These are phyloP conservation scores for Fragilariopsis cylindrus DNA, from an alignment of 108 stramenopile species.

Conservation along the genomic window DNA sequence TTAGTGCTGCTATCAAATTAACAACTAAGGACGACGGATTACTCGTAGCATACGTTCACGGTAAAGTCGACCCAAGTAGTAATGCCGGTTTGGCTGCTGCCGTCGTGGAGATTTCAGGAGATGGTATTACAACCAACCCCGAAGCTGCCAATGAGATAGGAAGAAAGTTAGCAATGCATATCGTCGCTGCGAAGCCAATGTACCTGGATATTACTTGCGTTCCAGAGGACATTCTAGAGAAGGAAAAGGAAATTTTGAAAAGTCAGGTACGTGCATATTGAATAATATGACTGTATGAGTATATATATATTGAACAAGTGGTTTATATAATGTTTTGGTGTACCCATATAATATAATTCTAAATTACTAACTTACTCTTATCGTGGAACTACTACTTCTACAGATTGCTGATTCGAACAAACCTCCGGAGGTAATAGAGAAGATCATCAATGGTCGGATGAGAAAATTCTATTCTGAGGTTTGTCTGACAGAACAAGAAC, in stretches of 20 bases:
- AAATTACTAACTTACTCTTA: neutral
- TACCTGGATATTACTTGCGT: conserved; percentile 66
- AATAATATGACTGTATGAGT: neutral
- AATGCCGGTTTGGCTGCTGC: conserved; percentile 73
- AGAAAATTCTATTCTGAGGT: conserved; percentile 71
- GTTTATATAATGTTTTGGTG: neutral
- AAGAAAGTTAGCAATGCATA: conserved; percentile 94
- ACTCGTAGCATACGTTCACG: conserved; percentile 75
- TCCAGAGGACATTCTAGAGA: conserved; percentile 61
- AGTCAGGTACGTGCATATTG: conserved; percentile 47
- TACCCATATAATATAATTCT: neutral
- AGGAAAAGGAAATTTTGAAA: conserved; percentile 65
- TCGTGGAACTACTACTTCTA: neutral
- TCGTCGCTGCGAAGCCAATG: conserved; percentile 86
- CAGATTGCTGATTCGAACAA: conserved; percentile 60
- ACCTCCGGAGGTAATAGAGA: conserved; percentile 76
- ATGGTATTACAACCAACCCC: conserved; percentile 10
- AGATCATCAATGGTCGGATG: conserved; percentile 72
- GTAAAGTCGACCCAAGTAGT: conserved; percentile 39
- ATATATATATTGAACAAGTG: neutral
- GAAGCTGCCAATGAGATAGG: conserved; percentile 50
- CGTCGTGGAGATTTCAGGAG: conserved; percentile 49
- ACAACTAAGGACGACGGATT: conserved; percentile 45
- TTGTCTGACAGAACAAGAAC: conserved; percentile 76
- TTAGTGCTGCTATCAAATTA: conserved; percentile 48